Percentiles rank a stretch among this genome's conserved stretches.
Evolutionary conservation across 768 basidiomycete genomes (phyloP).

Genomic region (Russula virescens): DNA sequence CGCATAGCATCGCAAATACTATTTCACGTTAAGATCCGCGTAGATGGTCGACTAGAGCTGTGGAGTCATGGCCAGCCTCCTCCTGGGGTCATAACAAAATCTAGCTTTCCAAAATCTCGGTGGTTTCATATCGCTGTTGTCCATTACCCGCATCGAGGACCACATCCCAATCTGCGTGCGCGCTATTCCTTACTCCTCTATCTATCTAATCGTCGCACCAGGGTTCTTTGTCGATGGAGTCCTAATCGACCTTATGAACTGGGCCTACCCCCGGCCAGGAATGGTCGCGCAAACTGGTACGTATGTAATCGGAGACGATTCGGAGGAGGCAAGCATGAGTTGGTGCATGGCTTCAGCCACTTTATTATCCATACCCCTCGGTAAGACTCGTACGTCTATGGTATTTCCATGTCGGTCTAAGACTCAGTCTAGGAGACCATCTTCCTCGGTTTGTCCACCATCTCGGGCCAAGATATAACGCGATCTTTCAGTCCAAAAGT

Average conservation of each 20-base stretch:
- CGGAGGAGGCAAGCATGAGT: conserved; percentile 40
- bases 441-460: conserved; percentile 72
- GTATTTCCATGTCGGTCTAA: background rate
- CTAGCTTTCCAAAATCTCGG: conserved; percentile 45
- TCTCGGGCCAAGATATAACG: conserved; percentile 72
- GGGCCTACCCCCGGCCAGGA: conserved; percentile 56
- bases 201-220: conserved; percentile 29
- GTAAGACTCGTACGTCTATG: conserved; percentile 32
- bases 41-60: conserved; percentile 54
- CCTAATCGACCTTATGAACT: conserved; percentile 55
- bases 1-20: conserved; percentile 31
- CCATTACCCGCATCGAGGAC: conserved; percentile 51
- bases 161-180: conserved; percentile 59
- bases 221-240: conserved; percentile 74
- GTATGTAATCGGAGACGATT: conserved; percentile 54
- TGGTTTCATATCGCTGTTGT: conserved; percentile 74
- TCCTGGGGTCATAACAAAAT: conserved; percentile 40
- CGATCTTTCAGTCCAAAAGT: conserved; percentile 66
- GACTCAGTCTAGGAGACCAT: conserved; percentile 49
- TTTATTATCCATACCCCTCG: conserved; percentile 51
- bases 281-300: conserved; percentile 32
- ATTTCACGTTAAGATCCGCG: conserved; percentile 44
- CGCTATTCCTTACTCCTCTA: conserved; percentile 27
- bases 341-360: conserved; percentile 70
- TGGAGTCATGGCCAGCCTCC: conserved; percentile 37